phyloP scores from a whole-genome alignment of 2,329 filamentous ascomycete species.

The Curvularia sp. region DNA sequence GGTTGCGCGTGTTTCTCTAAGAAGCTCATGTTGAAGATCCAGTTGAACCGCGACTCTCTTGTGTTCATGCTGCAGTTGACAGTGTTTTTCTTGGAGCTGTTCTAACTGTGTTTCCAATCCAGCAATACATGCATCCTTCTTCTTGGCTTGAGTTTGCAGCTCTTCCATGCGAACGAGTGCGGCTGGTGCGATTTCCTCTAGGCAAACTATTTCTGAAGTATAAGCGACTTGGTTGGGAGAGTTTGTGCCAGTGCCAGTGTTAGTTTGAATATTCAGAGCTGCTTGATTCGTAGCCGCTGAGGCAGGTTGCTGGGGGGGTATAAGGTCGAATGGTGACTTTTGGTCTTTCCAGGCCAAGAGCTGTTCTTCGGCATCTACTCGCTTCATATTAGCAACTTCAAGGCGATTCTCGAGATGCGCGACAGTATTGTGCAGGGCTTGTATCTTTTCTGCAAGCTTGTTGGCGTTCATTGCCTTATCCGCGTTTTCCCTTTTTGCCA shows the following conservation, averaged over 20 bases:
- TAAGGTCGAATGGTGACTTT: slow-evolving; percentile 39
- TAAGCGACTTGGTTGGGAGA: slow-evolving; percentile 31
- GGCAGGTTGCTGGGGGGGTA: slow-evolving; percentile 15
- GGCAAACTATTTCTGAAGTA: slow-evolving; percentile 22
- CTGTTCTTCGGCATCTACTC: slow-evolving; percentile 51
- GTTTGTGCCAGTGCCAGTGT: slow-evolving; percentile 38
- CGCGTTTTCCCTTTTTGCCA: slow-evolving; percentile 43
- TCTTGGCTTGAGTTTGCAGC: slow-evolving; percentile 43
- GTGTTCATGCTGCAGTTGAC: slow-evolving; percentile 33
- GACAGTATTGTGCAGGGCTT: slow-evolving; percentile 48
- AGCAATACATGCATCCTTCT: slow-evolving; percentile 36
- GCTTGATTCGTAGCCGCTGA: slow-evolving; percentile 4
- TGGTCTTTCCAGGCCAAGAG: slow-evolving; percentile 40
- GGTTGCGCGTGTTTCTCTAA: slow-evolving; percentile 34
- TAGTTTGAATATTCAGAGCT: slow-evolving; percentile 27
- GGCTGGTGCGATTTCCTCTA: slow-evolving; percentile 34
- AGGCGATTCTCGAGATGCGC: slow-evolving; percentile 51
- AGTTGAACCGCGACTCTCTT: slow-evolving; percentile 33
- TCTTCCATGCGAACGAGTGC: slow-evolving; percentile 41
- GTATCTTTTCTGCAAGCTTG: slow-evolving; percentile 31
- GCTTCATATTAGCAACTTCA: slow-evolving; percentile 51
- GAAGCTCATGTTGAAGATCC: slow-evolving; percentile 39
- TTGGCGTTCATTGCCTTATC: slow-evolving; percentile 38
- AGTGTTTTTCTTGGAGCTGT: slow-evolving; percentile 26
- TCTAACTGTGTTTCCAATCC: slow-evolving; percentile 34